Evolutionary conservation across 139 green algal species (phyloP), one percentile per base, ranked within the genome.

Genomic region (Volvox reticuliferus): DNA sequence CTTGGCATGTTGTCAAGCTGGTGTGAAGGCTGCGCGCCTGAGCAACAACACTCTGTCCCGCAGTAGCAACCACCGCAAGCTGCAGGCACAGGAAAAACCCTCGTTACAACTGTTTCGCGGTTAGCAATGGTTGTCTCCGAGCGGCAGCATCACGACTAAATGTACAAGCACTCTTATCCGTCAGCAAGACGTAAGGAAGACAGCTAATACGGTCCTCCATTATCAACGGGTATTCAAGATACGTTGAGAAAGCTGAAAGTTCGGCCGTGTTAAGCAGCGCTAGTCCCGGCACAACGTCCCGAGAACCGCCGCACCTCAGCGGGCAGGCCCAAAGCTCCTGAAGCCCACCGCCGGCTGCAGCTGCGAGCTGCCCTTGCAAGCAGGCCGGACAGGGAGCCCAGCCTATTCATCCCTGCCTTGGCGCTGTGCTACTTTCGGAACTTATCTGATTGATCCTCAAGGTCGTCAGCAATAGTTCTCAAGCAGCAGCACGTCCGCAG

Each of bases 381-480:
- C 69, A 89, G 85, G 85, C 85, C 85, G n/a, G 85, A 89, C 85
- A 89, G 85, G 18, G 85, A 63, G 85, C 85, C 85, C 85, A 89
- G 85, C 85, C 85, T 30, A 63, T 82, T 89, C 85, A 89, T 89
- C 69, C 85, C 68, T 87, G 81, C 81, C 62, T 65, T 63, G 30
- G 50, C 50, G 79, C 79, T 79, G 30, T 55, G 33, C 82, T 88
- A 88, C 82, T 88, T 33, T 88, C 82, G 82, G 82, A 88, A 88
- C 61, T 76, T 9, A 12, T 76, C 30, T 86, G 79, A 86, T 86
- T 86, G 79, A 86, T 73, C 50, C 79, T 12, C 28, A n/a, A 22
- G 50, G 26, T 24, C 28, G 12, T 84, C 26, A 20, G 1, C 1
- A 26, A 26, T 50, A 37, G 50, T 71, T 84, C 12, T 86, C 3